Percentiles rank a stretch among this genome's conserved stretches.
Conservation (phyloP, 73 alveolate genomes). For the Stentor coeruleus region DNA sequence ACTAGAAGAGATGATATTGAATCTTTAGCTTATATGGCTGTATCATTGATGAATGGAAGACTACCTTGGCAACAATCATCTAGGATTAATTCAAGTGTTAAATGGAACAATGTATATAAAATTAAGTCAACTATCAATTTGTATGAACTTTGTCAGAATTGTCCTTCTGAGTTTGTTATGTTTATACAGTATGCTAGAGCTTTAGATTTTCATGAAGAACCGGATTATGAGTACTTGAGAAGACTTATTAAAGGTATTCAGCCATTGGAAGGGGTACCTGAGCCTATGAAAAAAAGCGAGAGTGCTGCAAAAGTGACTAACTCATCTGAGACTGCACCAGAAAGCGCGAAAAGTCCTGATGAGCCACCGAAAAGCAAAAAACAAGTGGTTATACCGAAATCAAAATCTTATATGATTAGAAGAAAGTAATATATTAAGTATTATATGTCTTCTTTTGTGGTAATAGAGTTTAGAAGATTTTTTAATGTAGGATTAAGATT, state of each 20-base stretch:
- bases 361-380: too few relatives aligned
- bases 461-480: too few relatives aligned
- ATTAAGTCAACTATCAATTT: background rate
- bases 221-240: background rate
- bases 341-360: too few relatives aligned
- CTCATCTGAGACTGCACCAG: too few relatives aligned
- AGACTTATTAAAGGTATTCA: conserved; percentile 28
- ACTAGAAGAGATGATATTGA: background rate
- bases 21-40: background rate
- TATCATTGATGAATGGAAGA: background rate
- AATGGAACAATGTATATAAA: background rate
- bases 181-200: background rate
- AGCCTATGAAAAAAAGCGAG: too few relatives aligned
- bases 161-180: background rate
- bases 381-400: too few relatives aligned
- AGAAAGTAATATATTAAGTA: too few relatives aligned
- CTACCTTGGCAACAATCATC: conserved; percentile 16
- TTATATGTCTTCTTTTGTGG: too few relatives aligned
- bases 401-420: too few relatives aligned
- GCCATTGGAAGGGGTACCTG: too few relatives aligned
- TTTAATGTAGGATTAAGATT: too few relatives aligned
- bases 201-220: background rate
- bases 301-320: too few relatives aligned
- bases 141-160: conserved; percentile 29
- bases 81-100: background rate